Percentiles rank a stretch among this genome's conserved stretches.
Conservation (phyloP, 495 filamentous ascomycete species). For the Penicillium riverlandense region DNA sequence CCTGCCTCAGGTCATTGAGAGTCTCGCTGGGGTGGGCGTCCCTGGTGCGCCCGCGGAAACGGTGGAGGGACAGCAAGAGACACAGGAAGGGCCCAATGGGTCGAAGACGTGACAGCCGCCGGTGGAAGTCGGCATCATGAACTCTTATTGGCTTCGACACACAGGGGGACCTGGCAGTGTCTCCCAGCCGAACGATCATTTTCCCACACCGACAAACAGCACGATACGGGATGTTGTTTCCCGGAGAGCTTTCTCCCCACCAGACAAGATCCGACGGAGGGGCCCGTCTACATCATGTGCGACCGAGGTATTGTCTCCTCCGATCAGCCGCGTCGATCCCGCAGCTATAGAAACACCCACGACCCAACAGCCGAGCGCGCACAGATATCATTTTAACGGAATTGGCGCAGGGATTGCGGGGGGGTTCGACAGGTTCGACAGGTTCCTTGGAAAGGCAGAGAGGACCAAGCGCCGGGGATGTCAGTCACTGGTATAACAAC, state of each 20-base stretch:
- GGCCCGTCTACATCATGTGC: slow-evolving; percentile 11
- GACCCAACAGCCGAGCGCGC: slow-evolving; percentile 1
- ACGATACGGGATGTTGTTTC: neutral
- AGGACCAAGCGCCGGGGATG: slow-evolving; percentile 14
- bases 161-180: too few species aligned
- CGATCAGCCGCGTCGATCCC: slow-evolving; percentile 16
- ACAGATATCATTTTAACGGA: neutral
- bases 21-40: slow-evolving; percentile 53
- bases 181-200: too few species aligned
- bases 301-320: slow-evolving; percentile 13
- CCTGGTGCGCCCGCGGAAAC: slow-evolving; percentile 15
- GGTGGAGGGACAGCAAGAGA: slow-evolving; percentile 23
- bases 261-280: neutral
- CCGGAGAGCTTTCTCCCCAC: neutral
- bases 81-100: slow-evolving; percentile 13
- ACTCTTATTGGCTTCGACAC: too few species aligned
- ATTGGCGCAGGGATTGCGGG: too few species aligned
- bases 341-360: slow-evolving; percentile 4
- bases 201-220: neutral
- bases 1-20: slow-evolving; percentile 60
- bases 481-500: too few species aligned
- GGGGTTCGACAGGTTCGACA: neutral
- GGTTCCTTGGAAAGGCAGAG: neutral
- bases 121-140: slow-evolving; percentile 1
- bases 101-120: slow-evolving; percentile 19